Base-by-base conservation (phyloP, 2,329 filamentous ascomycete species). In the Bipolaris zeicola region DNA sequence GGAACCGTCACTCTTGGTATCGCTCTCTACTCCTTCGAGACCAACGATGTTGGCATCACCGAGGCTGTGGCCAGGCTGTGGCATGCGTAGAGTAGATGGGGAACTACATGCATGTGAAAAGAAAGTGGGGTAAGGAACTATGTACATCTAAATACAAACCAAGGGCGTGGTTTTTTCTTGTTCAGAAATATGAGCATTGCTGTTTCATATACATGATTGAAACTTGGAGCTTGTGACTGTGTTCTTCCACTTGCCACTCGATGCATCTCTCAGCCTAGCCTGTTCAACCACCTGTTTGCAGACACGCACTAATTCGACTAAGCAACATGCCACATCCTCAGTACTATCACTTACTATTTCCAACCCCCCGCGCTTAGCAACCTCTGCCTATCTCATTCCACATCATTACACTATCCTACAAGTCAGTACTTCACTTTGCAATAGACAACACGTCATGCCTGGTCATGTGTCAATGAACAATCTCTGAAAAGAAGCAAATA, bases 21-120 rank as follows among this genome's bases (percentile, higher is more conserved):
- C 64, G 93, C 93, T 55, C 84, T 98, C 72, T 99, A 99, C 80
- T 94, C 98, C 79, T 98, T 98, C 71, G 95, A 99, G 87, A 99
- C 95, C 31, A 98, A 97, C 74, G 95, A 99, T 68, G 92, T 99
- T 50, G 95, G 95, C 65, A 78, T 99, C 58, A 96, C 92, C 7
- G 94, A 96, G 83, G 89, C 88, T 31, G 83, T 97, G 65, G 92
- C 90, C 84, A 86, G 90, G 74, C 82, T 98, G 61, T 99, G 95
- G 95, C 91, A 84, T 72, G 94, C 95, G 71, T 91, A 42, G 39
- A 42, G 39, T 42, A 31, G 28, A 31, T 31, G 39, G 39, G n/a
- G 13, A 42, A 20, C 4, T 42, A 11, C 1, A 24, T 42, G 6
- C 18, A 8, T 8, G 13, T 20, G 18, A 42, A 14, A 42, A 13